These are phyloP conservation scores for Paramyrothecium sp. DNA, from an alignment of 2,329 filamentous ascomycete genomes.

Conservation along the genomic window DNA sequence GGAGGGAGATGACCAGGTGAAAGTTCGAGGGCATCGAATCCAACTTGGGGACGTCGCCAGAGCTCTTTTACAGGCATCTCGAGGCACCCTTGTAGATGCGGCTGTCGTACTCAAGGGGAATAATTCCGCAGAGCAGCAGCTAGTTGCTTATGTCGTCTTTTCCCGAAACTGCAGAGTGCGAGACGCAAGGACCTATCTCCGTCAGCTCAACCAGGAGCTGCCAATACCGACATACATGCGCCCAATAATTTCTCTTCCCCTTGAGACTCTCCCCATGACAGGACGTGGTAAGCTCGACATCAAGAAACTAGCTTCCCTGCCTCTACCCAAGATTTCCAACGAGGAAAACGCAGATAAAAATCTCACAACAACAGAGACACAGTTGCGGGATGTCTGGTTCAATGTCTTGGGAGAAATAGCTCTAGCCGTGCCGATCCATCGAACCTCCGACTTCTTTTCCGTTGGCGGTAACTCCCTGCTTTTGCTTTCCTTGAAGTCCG, in stretches of 20 bases:
- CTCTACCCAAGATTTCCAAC: neutral
- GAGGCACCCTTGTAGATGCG: slow-evolving; percentile 10
- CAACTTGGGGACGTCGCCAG: slow-evolving; percentile 37
- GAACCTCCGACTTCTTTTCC: slow-evolving; percentile 44
- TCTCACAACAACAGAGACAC: too few relatives aligned
- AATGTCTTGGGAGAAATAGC: too few relatives aligned
- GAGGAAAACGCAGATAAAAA: too few relatives aligned
- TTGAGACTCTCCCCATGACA: neutral
- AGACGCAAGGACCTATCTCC: neutral
- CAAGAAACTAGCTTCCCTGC: neutral
- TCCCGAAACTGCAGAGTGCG: neutral
- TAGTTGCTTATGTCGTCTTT: neutral
- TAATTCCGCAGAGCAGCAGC: neutral
- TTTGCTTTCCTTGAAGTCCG: slow-evolving; percentile 29
- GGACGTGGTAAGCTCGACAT: neutral
- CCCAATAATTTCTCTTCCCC: neutral
- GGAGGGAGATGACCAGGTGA: slow-evolving; percentile 36
- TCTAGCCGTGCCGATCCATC: too few relatives aligned
- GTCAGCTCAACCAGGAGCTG: neutral
- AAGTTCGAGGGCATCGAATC: slow-evolving; percentile 37
- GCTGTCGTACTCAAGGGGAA: slow-evolving; percentile 11
- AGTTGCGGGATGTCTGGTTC: too few relatives aligned
- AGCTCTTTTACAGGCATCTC: slow-evolving; percentile 8
- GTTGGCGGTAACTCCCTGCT: slow-evolving; percentile 41
- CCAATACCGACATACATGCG: neutral